phyloP scores from a whole-genome alignment of 345 rosid species.

The Murraya paniculata region DNA sequence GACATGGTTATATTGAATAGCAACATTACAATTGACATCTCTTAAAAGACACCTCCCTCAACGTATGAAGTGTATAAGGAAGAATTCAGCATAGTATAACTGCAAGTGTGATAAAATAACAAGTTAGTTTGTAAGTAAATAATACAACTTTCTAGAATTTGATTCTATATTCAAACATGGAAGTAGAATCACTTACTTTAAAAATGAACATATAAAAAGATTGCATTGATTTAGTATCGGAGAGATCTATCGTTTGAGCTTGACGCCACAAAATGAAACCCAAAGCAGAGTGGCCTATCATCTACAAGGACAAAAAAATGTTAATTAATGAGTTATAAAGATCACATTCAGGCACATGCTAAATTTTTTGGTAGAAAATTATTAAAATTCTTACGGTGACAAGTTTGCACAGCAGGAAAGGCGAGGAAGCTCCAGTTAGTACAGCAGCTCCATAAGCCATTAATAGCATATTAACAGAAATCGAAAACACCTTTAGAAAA shows the following conservation, averaged over 20 bases:
- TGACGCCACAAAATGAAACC: constrained; percentile 22
- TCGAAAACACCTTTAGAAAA: constrained; percentile 24
- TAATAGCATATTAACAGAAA: constrained; percentile 28
- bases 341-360: too few species aligned
- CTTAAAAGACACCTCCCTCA: too few species aligned
- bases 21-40: too few species aligned
- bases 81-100: too few species aligned
- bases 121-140: too few species aligned
- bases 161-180: too few species aligned
- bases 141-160: too few species aligned
- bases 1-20: too few species aligned
- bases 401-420: constrained; percentile 18
- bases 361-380: background rate
- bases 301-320: too few species aligned
- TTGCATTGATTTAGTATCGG: background rate
- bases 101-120: too few species aligned
- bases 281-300: constrained; percentile 24
- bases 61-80: too few species aligned
- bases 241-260: constrained; percentile 21
- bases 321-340: too few species aligned
- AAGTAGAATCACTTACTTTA: background rate
- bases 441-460: constrained; percentile 28
- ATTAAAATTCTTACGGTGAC: constrained; percentile 14
- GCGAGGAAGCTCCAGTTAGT: constrained; percentile 23
- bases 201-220: background rate